Conservation (phyloP, 2,329 filamentous ascomycete genomes). For the Aspergillus costaricaensis region DNA sequence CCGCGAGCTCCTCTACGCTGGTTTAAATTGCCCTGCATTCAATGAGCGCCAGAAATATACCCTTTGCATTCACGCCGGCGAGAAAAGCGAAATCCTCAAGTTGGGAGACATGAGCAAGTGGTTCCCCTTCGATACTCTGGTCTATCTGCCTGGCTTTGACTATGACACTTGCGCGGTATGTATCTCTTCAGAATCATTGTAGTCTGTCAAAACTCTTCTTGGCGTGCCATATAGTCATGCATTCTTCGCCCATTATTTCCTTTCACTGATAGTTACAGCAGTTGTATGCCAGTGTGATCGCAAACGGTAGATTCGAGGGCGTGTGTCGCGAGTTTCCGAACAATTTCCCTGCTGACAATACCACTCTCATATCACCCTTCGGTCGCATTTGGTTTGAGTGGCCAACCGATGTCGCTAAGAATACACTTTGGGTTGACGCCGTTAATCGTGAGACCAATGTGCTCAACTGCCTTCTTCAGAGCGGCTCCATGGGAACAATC, state of each 20-base stretch:
- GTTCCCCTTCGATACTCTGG: slow-evolving; percentile 46
- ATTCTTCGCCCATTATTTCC: neutral
- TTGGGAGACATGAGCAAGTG: slow-evolving; percentile 31
- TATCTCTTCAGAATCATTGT: neutral
- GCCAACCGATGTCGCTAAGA: slow-evolving; percentile 19
- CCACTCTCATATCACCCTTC: slow-evolving; percentile 28
- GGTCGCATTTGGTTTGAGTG: slow-evolving; percentile 34
- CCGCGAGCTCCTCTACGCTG: slow-evolving; percentile 42
- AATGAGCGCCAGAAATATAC: slow-evolving; percentile 47
- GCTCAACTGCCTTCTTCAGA: slow-evolving; percentile 24
- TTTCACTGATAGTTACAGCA: slow-evolving; percentile 12
- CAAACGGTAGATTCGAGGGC: slow-evolving; percentile 18
- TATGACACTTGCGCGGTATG: slow-evolving; percentile 32
- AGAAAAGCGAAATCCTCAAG: slow-evolving; percentile 21
- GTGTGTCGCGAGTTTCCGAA: slow-evolving; percentile 20
- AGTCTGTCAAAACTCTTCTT: neutral
- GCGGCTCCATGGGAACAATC: slow-evolving; percentile 21
- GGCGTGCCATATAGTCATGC: neutral
- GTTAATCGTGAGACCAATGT: slow-evolving; percentile 26
- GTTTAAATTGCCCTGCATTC: slow-evolving; percentile 46
- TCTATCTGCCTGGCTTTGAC: slow-evolving; percentile 25
- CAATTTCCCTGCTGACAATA: slow-evolving; percentile 20
- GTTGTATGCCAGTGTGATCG: slow-evolving; percentile 31
- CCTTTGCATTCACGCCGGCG: slow-evolving; percentile 32
- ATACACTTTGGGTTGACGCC: slow-evolving; percentile 24